Evolutionary conservation across 441 rosid genomes (phyloP).

Genomic region (Mallotus repandus): DNA sequence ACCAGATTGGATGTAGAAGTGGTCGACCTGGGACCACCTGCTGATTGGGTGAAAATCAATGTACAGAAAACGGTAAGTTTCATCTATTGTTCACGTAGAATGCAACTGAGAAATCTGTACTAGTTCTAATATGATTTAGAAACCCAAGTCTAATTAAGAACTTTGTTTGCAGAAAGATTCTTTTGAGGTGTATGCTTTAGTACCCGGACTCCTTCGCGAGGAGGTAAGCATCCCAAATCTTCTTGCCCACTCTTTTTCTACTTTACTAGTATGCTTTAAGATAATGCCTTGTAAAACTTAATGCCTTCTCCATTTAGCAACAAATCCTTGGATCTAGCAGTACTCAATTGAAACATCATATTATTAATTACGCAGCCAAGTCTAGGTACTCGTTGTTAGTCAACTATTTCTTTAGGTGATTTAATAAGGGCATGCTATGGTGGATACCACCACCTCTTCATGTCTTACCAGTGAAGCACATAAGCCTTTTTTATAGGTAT

Average conservation of each 20-base stretch:
- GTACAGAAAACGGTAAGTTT: slow-evolving; percentile 57
- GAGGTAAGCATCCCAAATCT: slow-evolving; percentile 48
- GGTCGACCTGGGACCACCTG: slow-evolving; percentile 64
- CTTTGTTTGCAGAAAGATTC: slow-evolving; percentile 55
- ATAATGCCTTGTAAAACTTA: too few relatives aligned
- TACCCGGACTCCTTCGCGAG: slow-evolving; percentile 83
- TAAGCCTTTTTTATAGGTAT: not conserved
- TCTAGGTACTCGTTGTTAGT: not conserved
- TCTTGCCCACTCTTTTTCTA: not conserved
- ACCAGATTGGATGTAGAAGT: slow-evolving; percentile 51
- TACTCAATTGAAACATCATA: not conserved
- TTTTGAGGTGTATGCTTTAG: slow-evolving; percentile 75
- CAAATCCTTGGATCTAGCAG: not conserved
- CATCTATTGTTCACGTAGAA: not conserved
- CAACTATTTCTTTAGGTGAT: not conserved
- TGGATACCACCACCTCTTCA: not conserved
- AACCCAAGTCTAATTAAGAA: not conserved
- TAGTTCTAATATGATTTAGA: not conserved
- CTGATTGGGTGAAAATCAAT: slow-evolving; percentile 91
- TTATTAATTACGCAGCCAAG: not conserved
- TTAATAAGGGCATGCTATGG: not conserved
- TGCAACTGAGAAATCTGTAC: not conserved
- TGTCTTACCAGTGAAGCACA: not conserved
- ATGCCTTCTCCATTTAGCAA: not conserved
- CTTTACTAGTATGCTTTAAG: not conserved